Base-by-base conservation (phyloP, 1,284 basidiomycete species). In the Athelia psychrophila region DNA sequence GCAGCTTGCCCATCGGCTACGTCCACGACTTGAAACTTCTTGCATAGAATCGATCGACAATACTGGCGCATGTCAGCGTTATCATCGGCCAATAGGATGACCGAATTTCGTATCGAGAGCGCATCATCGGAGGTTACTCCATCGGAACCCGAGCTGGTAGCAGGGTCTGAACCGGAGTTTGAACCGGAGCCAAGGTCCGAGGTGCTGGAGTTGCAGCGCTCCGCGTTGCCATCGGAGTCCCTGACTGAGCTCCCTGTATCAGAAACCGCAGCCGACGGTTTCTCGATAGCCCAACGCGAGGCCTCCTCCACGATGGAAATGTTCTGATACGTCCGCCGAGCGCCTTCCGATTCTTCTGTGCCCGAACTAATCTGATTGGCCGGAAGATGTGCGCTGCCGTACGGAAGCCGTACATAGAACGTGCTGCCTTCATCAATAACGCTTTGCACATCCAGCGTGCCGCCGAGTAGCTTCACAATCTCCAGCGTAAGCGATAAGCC, bases 401-500 rank as follows among this genome's bases (percentile, higher is more conserved):
- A 53, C 0, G 66, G 66, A 8, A 68, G 30, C 13, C 38, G 49
- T 19, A 67, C 62, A n/a, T 59, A 61, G 52, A 68, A 68, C 10
- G 54, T 58, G 32, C 58, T 62, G 13, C 66, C 66, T 25, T 52
- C 48, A 19, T 52, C 56, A 22, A 54, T 50, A 20, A 48, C 44
- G 18, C 64, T 65, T n/a, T 40, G 32, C 2, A 66, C 60, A 6
- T 50, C 40, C 15, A 66, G 52, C 5, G 42, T 54, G 2, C 66
- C 66, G 6, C 61, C 60, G 50, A 67, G 66, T 9, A 68, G 54
- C 45, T 58, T 60, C 46, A 67, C 64, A 20, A 68, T 62, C 49
- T 67, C 63, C 58, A 58, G 60, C 10, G 66, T 68, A 9, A 68
- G 55, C 23, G 66, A 58, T n/a, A 68, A 55, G 8, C 66, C 66